Evolutionary conservation across 2,329 filamentous ascomycete species (phyloP).

Genomic region (Pseudogymnoascus sp.): DNA sequence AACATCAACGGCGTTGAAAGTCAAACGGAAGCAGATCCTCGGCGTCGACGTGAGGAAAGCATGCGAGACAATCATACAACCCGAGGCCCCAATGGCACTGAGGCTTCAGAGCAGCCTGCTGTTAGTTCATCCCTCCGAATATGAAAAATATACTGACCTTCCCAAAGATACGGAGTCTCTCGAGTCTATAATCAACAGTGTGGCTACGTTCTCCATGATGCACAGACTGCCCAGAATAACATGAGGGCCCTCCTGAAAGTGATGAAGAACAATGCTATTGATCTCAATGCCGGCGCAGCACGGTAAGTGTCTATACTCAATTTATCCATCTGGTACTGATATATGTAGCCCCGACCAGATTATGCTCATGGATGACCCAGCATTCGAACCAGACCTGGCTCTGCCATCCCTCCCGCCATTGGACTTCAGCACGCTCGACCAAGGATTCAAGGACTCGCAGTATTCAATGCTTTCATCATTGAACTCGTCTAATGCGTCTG

Average conservation of each 20-base stretch:
- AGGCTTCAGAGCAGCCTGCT: slow-evolving; percentile 84
- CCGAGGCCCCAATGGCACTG: slow-evolving; percentile 79
- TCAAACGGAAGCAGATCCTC: slow-evolving; percentile 80
- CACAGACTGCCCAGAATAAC: slow-evolving; percentile 63
- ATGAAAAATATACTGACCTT: slow-evolving; percentile 10
- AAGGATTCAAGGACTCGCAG: slow-evolving; percentile 26
- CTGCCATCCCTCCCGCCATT: slow-evolving; percentile 50
- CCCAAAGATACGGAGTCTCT: slow-evolving; percentile 62
- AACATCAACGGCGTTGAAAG: slow-evolving; percentile 60
- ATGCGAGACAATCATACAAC: slow-evolving; percentile 79
- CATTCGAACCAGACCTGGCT: slow-evolving; percentile 61
- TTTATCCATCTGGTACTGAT: slow-evolving; percentile 4
- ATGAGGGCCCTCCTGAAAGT: slow-evolving; percentile 61
- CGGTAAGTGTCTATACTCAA: slow-evolving; percentile 44
- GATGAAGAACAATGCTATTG: slow-evolving; percentile 51
- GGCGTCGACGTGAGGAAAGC: slow-evolving; percentile 81
- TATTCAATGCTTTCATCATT: slow-evolving; percentile 23
- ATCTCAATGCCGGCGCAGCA: slow-evolving; percentile 61
- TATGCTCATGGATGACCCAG: slow-evolving; percentile 71
- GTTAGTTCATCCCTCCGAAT: slow-evolving; percentile 33
- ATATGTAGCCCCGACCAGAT: slow-evolving; percentile 63
- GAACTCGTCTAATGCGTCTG: background rate
- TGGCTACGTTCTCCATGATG: slow-evolving; percentile 74
- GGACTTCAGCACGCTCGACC: slow-evolving; percentile 39
- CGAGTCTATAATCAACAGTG: slow-evolving; percentile 84